These are phyloP conservation scores for Penicillium rolfsii DNA, from an alignment of 2,329 filamentous ascomycete species.

Conservation along the genomic window DNA sequence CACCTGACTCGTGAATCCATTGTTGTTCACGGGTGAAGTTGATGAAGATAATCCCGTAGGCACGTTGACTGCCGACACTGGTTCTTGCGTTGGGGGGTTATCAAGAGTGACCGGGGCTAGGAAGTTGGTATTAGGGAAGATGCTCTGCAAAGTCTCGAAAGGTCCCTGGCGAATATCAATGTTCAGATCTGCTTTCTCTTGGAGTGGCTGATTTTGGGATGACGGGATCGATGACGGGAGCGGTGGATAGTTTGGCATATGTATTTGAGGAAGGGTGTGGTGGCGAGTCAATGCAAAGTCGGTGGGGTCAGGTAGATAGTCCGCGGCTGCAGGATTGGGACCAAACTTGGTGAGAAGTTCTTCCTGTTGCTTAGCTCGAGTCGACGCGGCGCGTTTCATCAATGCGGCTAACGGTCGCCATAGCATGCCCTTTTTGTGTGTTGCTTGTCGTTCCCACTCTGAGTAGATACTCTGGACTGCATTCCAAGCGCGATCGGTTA, in stretches of 20 bases:
- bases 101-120: constrained; percentile 25
- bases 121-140: constrained; percentile 37
- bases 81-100: constrained; percentile 17
- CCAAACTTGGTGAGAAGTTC: constrained; percentile 31
- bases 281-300: constrained; percentile 13
- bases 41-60: constrained; percentile 17
- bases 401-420: constrained; percentile 67
- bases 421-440: constrained; percentile 58
- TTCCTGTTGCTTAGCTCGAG: constrained; percentile 54
- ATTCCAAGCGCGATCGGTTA: constrained; percentile 64
- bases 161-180: constrained; percentile 35
- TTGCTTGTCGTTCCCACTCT: constrained; percentile 39
- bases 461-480: constrained; percentile 55
- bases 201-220: constrained; percentile 8
- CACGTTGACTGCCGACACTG: constrained; percentile 10
- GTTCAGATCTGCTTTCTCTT: constrained; percentile 13
- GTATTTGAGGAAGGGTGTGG: constrained; percentile 28
- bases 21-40: constrained; percentile 16
- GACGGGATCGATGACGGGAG: constrained; percentile 4
- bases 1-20: constrained; percentile 21
- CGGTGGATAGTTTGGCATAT: constrained; percentile 17
- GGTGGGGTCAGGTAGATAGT: constrained; percentile 6
- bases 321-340: constrained; percentile 10
- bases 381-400: constrained; percentile 61
- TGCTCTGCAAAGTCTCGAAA: constrained; percentile 27